Evolutionary conservation across 345 rosid species (phyloP).

Genomic region (Adansonia digitata): DNA sequence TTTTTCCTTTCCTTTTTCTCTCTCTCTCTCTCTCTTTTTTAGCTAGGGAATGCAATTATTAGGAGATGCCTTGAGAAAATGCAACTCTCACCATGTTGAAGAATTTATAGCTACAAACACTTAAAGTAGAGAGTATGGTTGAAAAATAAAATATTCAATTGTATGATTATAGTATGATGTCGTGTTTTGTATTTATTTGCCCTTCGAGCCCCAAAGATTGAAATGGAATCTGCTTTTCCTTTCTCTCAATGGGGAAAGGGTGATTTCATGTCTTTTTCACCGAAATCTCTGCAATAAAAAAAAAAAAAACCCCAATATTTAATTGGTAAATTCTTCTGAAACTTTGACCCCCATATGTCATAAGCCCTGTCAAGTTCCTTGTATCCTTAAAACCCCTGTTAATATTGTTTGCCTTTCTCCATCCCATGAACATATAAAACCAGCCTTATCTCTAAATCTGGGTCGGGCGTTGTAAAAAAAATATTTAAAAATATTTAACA

Average conservation of each 20-base stretch:
- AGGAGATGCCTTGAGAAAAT: conserved; percentile 26
- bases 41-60: conserved; percentile 4
- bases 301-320: conserved; percentile 9
- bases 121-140: neutral
- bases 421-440: neutral
- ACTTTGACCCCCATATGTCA: conserved; percentile 31
- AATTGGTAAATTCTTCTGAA: conserved; percentile 13
- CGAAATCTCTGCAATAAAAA: conserved; percentile 37
- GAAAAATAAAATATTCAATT: conserved; percentile 2
- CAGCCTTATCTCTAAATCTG: neutral
- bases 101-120: conserved; percentile 22
- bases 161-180: neutral
- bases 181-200: conserved; percentile 12
- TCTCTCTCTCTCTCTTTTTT: neutral
- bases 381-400: neutral
- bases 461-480: no score
- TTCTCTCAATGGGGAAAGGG: neutral
- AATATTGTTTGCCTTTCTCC: neutral
- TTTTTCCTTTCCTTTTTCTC: neutral
- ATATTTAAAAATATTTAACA: no score
- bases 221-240: conserved; percentile 21
- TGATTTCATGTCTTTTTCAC: conserved; percentile 43
- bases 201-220: conserved; percentile 13
- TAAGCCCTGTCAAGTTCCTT: conserved; percentile 17
- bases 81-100: conserved; percentile 25